Percentiles rank a stretch among this genome's conserved stretches.
Conservation (phyloP, 2,329 filamentous ascomycete genomes). For the Fusarium robinianum region DNA sequence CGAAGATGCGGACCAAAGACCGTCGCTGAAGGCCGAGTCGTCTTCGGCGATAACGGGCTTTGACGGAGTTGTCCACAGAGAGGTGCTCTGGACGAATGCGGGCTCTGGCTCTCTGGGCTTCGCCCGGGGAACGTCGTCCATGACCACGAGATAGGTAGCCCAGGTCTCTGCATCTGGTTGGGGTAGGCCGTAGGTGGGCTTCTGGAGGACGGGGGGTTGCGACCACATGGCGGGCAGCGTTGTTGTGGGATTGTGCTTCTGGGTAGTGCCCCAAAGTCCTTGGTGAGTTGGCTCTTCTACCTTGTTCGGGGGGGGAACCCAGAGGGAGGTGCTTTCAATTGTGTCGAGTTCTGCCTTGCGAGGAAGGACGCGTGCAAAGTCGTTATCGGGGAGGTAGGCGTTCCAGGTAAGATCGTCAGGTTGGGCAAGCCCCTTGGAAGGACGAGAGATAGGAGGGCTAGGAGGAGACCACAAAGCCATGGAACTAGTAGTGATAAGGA, state of each 20-base stretch:
- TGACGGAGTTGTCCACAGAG: conserved; percentile 28
- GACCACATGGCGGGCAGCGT: conserved; percentile 32
- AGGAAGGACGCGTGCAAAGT: conserved; percentile 37
- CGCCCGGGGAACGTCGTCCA: conserved; percentile 29
- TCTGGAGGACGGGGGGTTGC: conserved; percentile 18
- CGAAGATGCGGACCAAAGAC: conserved; percentile 31
- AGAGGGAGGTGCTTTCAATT: conserved; percentile 46
- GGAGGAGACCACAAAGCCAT: conserved; percentile 37
- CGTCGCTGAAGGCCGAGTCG: conserved; percentile 11
- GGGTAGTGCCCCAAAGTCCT: conserved; percentile 34
- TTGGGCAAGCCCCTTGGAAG: conserved; percentile 42
- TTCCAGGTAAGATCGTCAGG: conserved; percentile 46
- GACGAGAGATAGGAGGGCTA: conserved; percentile 24
- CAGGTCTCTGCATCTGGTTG: conserved; percentile 38
- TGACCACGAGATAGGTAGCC: conserved; percentile 30
- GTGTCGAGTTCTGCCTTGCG: conserved; percentile 35
- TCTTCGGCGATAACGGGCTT: conserved; percentile 20
- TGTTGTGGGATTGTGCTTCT: conserved; percentile 6
- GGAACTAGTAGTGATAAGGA: conserved; percentile 12
- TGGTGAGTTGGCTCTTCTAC: conserved; percentile 15
- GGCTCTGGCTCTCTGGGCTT: conserved; percentile 33
- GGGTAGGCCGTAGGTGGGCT: conserved; percentile 37
- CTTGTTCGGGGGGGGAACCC: conserved; percentile 36
- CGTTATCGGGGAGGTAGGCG: conserved; percentile 38
- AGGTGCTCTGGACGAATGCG: conserved; percentile 28